Evolutionary conservation across 257 asterid species (phyloP).

Genomic region (Nicotiana benthamiana): DNA sequence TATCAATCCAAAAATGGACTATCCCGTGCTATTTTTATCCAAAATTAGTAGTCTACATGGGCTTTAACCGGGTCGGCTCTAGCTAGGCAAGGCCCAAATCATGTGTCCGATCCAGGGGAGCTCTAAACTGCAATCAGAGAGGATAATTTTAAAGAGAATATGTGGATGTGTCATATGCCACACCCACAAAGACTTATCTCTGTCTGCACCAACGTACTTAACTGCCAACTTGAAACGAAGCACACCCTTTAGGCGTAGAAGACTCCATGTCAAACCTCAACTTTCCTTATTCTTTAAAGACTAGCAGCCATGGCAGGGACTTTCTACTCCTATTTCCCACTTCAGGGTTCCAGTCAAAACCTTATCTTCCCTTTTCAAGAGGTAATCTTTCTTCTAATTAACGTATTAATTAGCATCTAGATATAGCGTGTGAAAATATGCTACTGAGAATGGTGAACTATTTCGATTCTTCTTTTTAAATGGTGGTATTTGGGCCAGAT

Average conservation of each 20-base stretch:
- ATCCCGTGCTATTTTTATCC: too few relatives aligned
- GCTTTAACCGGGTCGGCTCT: too few relatives aligned
- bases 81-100: too few relatives aligned
- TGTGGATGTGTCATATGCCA: background rate
- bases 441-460: background rate
- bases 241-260: background rate
- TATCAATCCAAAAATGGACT: too few relatives aligned
- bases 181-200: constrained; percentile 25
- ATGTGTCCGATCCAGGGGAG: too few relatives aligned
- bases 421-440: background rate
- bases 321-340: constrained; percentile 25
- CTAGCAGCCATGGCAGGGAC: constrained; percentile 25
- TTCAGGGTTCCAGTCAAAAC: constrained; percentile 23
- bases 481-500: background rate
- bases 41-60: too few relatives aligned
- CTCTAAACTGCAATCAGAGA: too few relatives aligned
- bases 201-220: constrained; percentile 27
- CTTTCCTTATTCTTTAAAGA: constrained; percentile 34
- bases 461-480: background rate
- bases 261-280: constrained; percentile 46
- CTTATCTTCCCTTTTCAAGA: constrained; percentile 18
- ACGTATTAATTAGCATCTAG: background rate
- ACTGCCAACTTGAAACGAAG: constrained; percentile 27
- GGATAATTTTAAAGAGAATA: too few relatives aligned
- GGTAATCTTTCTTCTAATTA: constrained; percentile 21